Base-by-base conservation (phyloP, 2,329 filamentous ascomycete species). In the Fusarium guadeloupense region DNA sequence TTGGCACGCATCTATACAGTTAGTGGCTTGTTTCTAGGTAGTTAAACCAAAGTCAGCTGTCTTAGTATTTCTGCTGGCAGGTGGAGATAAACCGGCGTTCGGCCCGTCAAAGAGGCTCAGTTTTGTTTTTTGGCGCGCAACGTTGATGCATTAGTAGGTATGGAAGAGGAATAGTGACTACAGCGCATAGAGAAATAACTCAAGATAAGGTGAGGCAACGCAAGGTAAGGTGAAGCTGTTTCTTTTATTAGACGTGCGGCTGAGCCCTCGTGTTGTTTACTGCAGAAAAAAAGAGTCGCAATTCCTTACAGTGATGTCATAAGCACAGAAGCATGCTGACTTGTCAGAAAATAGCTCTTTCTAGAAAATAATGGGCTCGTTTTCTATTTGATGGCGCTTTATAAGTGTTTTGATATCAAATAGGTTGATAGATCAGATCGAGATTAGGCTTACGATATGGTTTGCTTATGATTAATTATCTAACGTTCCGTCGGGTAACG, bases 391-490 rank as follows among this genome's bases (percentile, higher is more conserved):
- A 21, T 9, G 20, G 49, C 47, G 48, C 59, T 64, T 63, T 33
- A 49, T 60, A 63, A 63, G 40, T 40, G 44, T 30, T 60, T 63
- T 60, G 56, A 47, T 17, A 23, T 37, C 13, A 10, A 20, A 4
- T 12, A 19, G 16, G n/a, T 39, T 28, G 8, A 28, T 7, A 26
- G 25, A 26, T 26, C 34, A 20, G 54, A 64, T 64, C 35, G 54
- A 46, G 48, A 64, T 60, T 25, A 26, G 37, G 42, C 35, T 40
- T 25, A 20, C 21, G 30, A 35, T 59, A 23, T 4, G 17, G 19
- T 38, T 43, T 35, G n/a, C n/a, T n/a, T n/a, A n/a, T n/a, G n/a
- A n/a, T n/a, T n/a, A n/a, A n/a, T n/a, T n/a, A n/a, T n/a, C n/a
- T n/a, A n/a, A n/a, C n/a, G n/a, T n/a, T n/a, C n/a, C n/a, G n/a